These are phyloP conservation scores for Eutrema heterophyllum DNA, from an alignment of 345 rosid species.

Conservation along the genomic window DNA sequence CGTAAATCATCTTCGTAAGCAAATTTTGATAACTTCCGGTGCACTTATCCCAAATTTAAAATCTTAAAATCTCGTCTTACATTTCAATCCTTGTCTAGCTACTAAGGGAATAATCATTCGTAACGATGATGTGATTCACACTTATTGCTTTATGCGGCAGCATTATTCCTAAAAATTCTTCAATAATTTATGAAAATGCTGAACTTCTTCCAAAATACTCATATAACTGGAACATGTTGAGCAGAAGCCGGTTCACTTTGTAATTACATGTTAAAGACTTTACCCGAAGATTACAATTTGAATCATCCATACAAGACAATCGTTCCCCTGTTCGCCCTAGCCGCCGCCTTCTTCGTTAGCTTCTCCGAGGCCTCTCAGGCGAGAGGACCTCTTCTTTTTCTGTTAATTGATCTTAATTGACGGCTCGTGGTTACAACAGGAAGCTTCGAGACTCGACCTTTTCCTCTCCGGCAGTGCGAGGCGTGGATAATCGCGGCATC, in stretches of 20 bases:
- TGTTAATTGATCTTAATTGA: too few relatives aligned
- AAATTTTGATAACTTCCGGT: background rate
- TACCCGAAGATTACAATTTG: too few relatives aligned
- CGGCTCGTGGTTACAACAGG: too few relatives aligned
- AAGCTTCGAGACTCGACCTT: too few relatives aligned
- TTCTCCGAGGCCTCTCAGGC: too few relatives aligned
- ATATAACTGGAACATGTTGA: slow-evolving; percentile 1
- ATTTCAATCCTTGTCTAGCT: background rate
- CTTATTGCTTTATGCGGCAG: background rate
- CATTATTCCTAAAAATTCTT: background rate
- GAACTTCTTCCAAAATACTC: slow-evolving; percentile 10
- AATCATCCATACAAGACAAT: too few relatives aligned
- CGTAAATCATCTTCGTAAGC: background rate
- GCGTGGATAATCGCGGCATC: too few relatives aligned
- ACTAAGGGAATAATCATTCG: background rate
- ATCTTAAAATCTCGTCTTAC: background rate
- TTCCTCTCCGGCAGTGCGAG: too few relatives aligned
- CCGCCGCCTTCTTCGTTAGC: too few relatives aligned
- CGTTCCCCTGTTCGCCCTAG: too few relatives aligned
- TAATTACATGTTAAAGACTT: slow-evolving; percentile 2
- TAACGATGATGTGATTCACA: slow-evolving; percentile 4
- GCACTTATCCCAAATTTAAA: slow-evolving; percentile 1
- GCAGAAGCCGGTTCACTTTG: background rate
- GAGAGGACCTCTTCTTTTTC: too few relatives aligned
- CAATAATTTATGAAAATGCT: slow-evolving; percentile 10